Evolutionary conservation across 768 basidiomycete genomes (phyloP).

Genomic region (Termitomyces heimii): DNA sequence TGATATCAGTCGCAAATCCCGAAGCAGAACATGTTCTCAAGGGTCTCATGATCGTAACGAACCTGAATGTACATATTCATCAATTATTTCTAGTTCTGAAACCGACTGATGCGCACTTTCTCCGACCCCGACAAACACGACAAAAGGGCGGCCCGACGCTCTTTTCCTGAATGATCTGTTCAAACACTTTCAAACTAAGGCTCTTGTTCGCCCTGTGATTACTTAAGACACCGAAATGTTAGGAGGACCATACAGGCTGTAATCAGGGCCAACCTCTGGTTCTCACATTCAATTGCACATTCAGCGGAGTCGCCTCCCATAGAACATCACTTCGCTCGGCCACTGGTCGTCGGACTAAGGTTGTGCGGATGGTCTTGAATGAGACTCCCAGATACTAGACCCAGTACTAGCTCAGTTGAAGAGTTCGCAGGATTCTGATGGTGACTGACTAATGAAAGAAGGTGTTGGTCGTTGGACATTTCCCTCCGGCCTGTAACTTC

Average conservation of each 20-base stretch:
- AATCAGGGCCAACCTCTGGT: constrained; percentile 4
- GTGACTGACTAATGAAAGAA: constrained; percentile 11
- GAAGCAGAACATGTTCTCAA: not conserved
- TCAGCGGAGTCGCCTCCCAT: not conserved
- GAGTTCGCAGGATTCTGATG: not conserved
- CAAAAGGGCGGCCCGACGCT: constrained; percentile 15
- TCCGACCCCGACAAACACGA: constrained; percentile 20
- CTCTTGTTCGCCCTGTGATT: not conserved
- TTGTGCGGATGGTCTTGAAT: constrained; percentile 3
- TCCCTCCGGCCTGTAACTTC: constrained; percentile 13
- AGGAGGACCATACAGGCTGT: constrained; percentile 7
- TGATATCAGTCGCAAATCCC: constrained; percentile 1
- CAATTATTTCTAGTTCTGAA: constrained; percentile 15
- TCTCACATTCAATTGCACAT: constrained; percentile 9
- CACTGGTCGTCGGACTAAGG: constrained; percentile 1
- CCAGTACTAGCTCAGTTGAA: constrained; percentile 4
- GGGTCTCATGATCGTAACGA: not conserved
- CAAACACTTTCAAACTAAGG: not conserved
- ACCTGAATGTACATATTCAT: constrained; percentile 14
- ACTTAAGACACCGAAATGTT: not conserved
- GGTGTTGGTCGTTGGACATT: constrained; percentile 6
- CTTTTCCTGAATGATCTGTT: constrained; percentile 5
- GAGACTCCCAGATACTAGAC: constrained; percentile 4
- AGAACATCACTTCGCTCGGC: not conserved
- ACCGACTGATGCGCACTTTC: constrained; percentile 18